Conservation (phyloP, 2,329 filamentous ascomycete species). For the Trichoderma afroharzianum region DNA sequence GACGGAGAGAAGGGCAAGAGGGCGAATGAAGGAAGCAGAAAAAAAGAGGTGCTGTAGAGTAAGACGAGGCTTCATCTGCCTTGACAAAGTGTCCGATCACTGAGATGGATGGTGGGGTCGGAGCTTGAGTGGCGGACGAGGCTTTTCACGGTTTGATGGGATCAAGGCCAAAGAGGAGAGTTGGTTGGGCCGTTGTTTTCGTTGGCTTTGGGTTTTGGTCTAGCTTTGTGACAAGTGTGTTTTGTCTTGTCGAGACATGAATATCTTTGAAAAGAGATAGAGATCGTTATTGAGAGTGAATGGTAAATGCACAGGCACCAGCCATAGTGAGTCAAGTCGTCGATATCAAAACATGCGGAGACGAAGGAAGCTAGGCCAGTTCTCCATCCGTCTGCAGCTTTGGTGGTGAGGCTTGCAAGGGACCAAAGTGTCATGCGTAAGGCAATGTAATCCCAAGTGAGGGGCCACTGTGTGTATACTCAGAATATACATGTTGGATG, state of each 20-base stretch:
- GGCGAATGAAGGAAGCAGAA: background rate
- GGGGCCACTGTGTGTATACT: background rate
- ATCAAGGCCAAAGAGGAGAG: background rate
- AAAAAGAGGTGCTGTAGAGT: background rate
- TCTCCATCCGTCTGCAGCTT: background rate
- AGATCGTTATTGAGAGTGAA: background rate
- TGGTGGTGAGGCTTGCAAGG: background rate
- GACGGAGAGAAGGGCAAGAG: background rate
- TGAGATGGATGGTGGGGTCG: background rate
- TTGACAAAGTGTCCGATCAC: background rate
- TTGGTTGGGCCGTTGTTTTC: background rate
- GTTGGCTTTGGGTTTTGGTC: background rate
- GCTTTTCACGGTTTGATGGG: background rate
- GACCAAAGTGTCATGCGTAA: background rate
- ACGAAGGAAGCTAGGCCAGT: background rate
- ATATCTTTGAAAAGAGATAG: background rate
- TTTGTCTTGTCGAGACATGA: background rate
- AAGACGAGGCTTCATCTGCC: background rate
- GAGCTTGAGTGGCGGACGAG: background rate
- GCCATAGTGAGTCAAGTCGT: background rate
- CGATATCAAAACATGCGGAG: background rate
- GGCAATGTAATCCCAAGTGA: background rate
- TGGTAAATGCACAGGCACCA: background rate
- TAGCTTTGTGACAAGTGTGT: background rate
- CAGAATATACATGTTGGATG: background rate